Conservation (phyloP, 1,284 basidiomycete species). For the Austropuccinia psidii region DNA sequence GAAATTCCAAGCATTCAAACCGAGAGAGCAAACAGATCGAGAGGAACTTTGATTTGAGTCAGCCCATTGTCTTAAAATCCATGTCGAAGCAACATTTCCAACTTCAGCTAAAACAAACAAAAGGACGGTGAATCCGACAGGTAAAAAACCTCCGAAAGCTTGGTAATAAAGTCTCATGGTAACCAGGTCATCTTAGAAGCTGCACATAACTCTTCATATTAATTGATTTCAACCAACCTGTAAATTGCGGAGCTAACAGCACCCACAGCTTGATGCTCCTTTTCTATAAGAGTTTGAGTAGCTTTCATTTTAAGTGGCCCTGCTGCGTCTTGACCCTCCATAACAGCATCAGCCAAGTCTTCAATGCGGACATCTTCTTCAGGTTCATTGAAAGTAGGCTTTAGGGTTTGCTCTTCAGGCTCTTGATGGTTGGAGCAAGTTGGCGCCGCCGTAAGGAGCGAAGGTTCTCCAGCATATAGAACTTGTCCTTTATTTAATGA, state of each 20-base stretch:
- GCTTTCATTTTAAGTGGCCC: background rate
- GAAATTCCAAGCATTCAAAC: background rate
- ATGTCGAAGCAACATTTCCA: conserved; percentile 10
- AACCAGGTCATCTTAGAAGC: too few relatives aligned
- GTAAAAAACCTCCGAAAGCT: conserved; percentile 10
- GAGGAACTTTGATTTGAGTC: background rate
- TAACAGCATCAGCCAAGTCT: conserved; percentile 42
- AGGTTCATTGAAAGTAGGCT: too few relatives aligned
- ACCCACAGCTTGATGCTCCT: conserved; percentile 32
- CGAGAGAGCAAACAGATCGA: background rate
- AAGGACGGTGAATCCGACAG: conserved; percentile 1
- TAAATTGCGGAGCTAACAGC: conserved; percentile 20
- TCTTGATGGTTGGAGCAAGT: conserved; percentile 23
- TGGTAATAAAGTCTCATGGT: conserved; percentile 14
- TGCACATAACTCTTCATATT: too few relatives aligned
- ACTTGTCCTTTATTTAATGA: conserved; percentile 47
- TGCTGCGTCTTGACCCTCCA: conserved; percentile 42
- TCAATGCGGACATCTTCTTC: conserved; percentile 41
- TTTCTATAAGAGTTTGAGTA: conserved; percentile 12
- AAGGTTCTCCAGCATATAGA: conserved; percentile 44
- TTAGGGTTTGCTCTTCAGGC: conserved; percentile 26
- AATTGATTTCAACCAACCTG: background rate
- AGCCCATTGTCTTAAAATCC: conserved; percentile 21
- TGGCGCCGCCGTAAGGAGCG: conserved; percentile 36
- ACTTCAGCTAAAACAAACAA: conserved; percentile 21